These are phyloP conservation scores for Fragaria ananassa DNA, from an alignment of 306 rosid species.

Conservation along the genomic window DNA sequence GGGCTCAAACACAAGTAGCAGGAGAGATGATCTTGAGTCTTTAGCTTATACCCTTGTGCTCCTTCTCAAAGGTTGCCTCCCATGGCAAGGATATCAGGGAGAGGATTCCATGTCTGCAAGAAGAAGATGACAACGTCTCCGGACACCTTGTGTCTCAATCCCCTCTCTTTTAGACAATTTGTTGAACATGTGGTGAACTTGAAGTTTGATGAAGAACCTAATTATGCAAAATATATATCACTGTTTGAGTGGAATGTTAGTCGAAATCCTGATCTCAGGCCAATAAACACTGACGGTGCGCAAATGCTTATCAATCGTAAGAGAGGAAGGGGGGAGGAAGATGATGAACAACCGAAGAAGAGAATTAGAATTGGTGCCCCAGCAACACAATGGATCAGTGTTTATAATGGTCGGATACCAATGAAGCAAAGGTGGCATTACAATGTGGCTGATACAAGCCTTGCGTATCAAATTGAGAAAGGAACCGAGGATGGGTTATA, in stretches of 20 bases:
- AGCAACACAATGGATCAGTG: conserved; percentile 79
- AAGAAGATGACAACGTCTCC: conserved; percentile 64
- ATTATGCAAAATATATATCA: conserved; percentile 71
- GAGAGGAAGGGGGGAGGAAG: conserved; percentile 70
- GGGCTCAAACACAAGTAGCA: too few relatives aligned
- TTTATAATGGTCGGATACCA: conserved; percentile 71
- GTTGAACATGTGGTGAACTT: conserved; percentile 73
- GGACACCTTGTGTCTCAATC: conserved; percentile 62
- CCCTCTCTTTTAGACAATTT: conserved; percentile 66
- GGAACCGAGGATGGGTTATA: conserved; percentile 77
- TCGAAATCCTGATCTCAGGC: conserved; percentile 69
- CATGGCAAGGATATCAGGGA: conserved; percentile 95
- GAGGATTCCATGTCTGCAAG: conserved; percentile 42
- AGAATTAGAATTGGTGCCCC: conserved; percentile 72
- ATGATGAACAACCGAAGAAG: conserved; percentile 77
- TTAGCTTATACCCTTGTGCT: conserved; percentile 79
- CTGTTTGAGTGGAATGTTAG: conserved; percentile 68
- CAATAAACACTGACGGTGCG: conserved; percentile 84
- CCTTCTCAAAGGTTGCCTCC: conserved; percentile 75
- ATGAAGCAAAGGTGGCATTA: conserved; percentile 94
- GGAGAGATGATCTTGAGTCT: conserved; percentile 94
- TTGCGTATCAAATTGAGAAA: conserved; percentile 69
- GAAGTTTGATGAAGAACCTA: conserved; percentile 81
- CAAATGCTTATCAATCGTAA: conserved; percentile 72
- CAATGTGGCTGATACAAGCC: conserved; percentile 70